Evolutionary conservation across 2,329 filamentous ascomycete genomes (phyloP).

Genomic region (Xylaria arbuscula): DNA sequence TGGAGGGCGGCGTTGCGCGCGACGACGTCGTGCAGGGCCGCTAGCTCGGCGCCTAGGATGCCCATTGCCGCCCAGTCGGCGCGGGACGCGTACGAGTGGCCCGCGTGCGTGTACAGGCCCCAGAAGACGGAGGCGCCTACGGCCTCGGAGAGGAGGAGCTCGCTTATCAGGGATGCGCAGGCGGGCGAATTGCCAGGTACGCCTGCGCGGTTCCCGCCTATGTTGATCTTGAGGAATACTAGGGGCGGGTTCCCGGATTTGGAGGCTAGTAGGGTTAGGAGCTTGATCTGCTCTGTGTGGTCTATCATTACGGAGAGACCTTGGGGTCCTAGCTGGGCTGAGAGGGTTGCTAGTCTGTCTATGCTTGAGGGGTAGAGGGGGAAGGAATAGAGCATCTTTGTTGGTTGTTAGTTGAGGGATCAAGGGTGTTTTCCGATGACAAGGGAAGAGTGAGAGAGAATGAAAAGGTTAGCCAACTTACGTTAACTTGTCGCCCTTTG

Average conservation of each 20-base stretch:
- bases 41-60: constrained; percentile 61
- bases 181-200: constrained; percentile 61
- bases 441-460: background rate
- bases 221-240: constrained; percentile 79
- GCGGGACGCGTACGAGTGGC: constrained; percentile 74
- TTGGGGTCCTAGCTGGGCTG: constrained; percentile 64
- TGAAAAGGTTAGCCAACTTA: constrained; percentile 51
- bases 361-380: constrained; percentile 72
- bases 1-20: constrained; percentile 50
- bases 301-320: constrained; percentile 76
- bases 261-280: constrained; percentile 56
- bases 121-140: constrained; percentile 58
- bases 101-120: constrained; percentile 79
- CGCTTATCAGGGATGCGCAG: constrained; percentile 60
- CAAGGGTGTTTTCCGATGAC: background rate
- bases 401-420: background rate
- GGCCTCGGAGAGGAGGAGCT: constrained; percentile 57
- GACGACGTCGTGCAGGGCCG: constrained; percentile 60
- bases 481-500: constrained; percentile 67
- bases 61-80: constrained; percentile 66
- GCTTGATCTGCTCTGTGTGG: constrained; percentile 68
- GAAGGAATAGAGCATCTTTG: constrained; percentile 75
- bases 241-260: constrained; percentile 60
- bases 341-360: constrained; percentile 68
- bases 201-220: constrained; percentile 77